phyloP scores from a whole-genome alignment of 164 flowering plant genomes.

The Vitis rotundifolia region DNA sequence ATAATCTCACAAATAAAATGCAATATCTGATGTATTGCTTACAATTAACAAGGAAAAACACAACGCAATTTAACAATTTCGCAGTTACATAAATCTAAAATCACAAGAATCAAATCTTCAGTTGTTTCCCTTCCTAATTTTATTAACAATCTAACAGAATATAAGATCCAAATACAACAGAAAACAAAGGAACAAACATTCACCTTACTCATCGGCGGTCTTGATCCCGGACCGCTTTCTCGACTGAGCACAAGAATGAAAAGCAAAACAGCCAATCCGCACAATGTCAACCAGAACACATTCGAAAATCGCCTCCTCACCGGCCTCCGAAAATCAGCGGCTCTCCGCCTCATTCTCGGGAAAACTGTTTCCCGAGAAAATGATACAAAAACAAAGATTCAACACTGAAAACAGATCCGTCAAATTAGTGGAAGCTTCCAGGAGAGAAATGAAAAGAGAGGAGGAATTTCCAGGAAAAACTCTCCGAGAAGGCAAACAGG shows the following conservation, averaged over 20 bases:
- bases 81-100: not conserved
- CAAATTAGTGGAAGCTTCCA: not conserved
- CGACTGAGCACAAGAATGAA: constrained; percentile 49
- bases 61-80: not conserved
- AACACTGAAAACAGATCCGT: too few relatives aligned
- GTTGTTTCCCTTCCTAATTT: not conserved
- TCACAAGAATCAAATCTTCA: not conserved
- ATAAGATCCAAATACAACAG: not conserved
- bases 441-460: too few relatives aligned
- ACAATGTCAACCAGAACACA: constrained; percentile 52
- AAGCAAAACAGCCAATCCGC: constrained; percentile 40
- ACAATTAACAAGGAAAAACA: too few relatives aligned
- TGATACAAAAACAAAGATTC: too few relatives aligned
- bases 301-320: constrained; percentile 59
- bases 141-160: not conserved
- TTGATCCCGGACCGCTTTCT: constrained; percentile 41
- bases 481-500: too few relatives aligned
- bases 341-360: constrained; percentile 61
- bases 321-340: constrained; percentile 66
- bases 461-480: too few relatives aligned
- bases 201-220: constrained; percentile 40
- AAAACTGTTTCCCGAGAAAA: too few relatives aligned
- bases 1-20: too few relatives aligned
- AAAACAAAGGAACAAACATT: constrained; percentile 6
- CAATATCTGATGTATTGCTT: too few relatives aligned